These are phyloP conservation scores for Cyberlindnera mrakii DNA, from an alignment of 805 yeast species.

Conservation along the genomic window DNA sequence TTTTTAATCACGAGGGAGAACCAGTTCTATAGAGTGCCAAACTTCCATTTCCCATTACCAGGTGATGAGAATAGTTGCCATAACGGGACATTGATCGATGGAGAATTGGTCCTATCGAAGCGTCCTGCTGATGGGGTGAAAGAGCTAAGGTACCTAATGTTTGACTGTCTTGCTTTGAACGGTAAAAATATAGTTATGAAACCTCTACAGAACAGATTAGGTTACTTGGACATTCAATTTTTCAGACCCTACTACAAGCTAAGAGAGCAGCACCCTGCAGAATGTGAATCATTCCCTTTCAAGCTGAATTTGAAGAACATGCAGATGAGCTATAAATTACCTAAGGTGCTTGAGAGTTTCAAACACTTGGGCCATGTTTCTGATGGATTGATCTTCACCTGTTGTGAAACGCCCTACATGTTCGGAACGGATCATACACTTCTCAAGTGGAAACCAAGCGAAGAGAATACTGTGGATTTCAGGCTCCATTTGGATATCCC, in stretches of 20 bases:
- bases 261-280: slow-evolving; percentile 64
- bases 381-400: slow-evolving; percentile 92
- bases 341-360: slow-evolving; percentile 66
- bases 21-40: slow-evolving; percentile 75
- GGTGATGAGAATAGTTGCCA: slow-evolving; percentile 51
- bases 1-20: slow-evolving; percentile 86
- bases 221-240: slow-evolving; percentile 75
- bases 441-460: slow-evolving; percentile 95
- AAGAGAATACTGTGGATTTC: slow-evolving; percentile 91
- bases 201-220: slow-evolving; percentile 74
- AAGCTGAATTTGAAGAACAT: slow-evolving; percentile 81
- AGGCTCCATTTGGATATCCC: slow-evolving; percentile 61
- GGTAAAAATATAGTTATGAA: slow-evolving; percentile 65
- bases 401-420: slow-evolving; percentile 79
- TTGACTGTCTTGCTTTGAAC: slow-evolving; percentile 85
- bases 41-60: slow-evolving; percentile 74
- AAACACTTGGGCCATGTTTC: slow-evolving; percentile 77
- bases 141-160: slow-evolving; percentile 76
- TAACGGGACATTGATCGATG: slow-evolving; percentile 87
- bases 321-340: slow-evolving; percentile 76
- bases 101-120: slow-evolving; percentile 78
- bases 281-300: slow-evolving; percentile 74
- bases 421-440: slow-evolving; percentile 85
- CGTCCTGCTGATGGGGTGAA: slow-evolving; percentile 48
- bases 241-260: slow-evolving; percentile 76